Percentiles rank a stretch among this genome's conserved stretches.
These are phyloP conservation scores for Scheffersomyces insectosa DNA, from an alignment of 1,139 yeast genomes.

Conservation along the genomic window DNA sequence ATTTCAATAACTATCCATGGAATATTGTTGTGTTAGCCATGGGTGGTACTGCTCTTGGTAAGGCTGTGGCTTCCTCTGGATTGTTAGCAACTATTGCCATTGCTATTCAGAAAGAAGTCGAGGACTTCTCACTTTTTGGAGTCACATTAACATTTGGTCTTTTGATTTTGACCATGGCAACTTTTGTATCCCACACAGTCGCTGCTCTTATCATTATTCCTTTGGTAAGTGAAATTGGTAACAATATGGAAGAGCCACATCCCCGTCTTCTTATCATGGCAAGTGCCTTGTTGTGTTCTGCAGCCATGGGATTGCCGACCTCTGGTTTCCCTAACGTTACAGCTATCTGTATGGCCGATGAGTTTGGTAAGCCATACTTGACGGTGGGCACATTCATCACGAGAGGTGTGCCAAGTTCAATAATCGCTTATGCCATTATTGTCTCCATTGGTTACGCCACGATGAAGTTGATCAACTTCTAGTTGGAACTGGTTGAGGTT, in stretches of 20 bases:
- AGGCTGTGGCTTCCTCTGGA: constrained; percentile 73
- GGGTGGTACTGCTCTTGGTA: constrained; percentile 79
- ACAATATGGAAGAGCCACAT: constrained; percentile 52
- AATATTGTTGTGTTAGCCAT: constrained; percentile 71
- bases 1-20: constrained; percentile 76
- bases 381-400: constrained; percentile 66
- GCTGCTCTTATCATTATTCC: constrained; percentile 75
- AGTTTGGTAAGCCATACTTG: constrained; percentile 65
- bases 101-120: constrained; percentile 55
- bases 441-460: constrained; percentile 69
- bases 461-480: constrained; percentile 52
- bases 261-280: constrained; percentile 67
- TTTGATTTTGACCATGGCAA: constrained; percentile 65
- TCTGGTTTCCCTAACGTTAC: constrained; percentile 80
- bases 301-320: constrained; percentile 79
- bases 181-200: constrained; percentile 76
- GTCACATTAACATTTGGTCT: constrained; percentile 67
- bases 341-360: constrained; percentile 77
- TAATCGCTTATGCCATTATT: constrained; percentile 55
- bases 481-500: constrained; percentile 3
- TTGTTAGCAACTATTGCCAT: constrained; percentile 63
- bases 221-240: constrained; percentile 68
- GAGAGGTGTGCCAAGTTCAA: constrained; percentile 69
- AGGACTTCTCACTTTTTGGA: constrained; percentile 57
- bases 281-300: constrained; percentile 65